Evolutionary conservation across 148 eudicot species (phyloP).

Genomic region (Beta vulgaris): DNA sequence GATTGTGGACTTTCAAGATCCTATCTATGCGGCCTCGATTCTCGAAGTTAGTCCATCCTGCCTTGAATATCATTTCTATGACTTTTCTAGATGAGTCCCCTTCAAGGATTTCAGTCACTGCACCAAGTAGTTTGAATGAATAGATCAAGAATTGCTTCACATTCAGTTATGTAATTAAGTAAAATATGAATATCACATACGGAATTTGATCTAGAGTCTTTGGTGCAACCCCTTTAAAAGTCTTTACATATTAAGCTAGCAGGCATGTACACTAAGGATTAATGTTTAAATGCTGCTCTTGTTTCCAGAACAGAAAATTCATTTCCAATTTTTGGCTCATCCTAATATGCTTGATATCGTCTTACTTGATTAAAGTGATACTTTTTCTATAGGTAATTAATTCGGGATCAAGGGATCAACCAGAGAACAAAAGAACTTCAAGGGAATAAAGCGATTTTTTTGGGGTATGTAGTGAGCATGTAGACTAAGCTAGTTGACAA

Average conservation of each 20-base stretch:
- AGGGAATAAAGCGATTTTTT: no score
- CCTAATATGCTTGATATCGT: background rate
- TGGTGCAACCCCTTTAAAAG: background rate
- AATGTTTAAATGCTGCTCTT: background rate
- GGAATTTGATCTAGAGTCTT: background rate
- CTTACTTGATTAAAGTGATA: background rate
- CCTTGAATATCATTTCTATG: conserved; percentile 53
- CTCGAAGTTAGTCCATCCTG: conserved; percentile 37
- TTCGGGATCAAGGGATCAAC: no score
- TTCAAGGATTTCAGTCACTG: conserved; percentile 65
- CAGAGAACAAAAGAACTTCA: no score
- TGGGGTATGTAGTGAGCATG: no score
- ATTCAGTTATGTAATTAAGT: background rate
- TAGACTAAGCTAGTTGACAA: no score
- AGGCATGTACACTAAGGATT: background rate
- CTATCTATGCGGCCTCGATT: conserved; percentile 33
- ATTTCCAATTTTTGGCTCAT: background rate
- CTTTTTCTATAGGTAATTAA: background rate
- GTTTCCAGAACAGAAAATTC: background rate
- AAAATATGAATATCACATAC: no score
- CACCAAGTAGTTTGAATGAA: background rate
- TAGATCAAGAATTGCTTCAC: background rate
- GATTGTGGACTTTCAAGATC: conserved; percentile 67
- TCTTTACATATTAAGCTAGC: background rate
- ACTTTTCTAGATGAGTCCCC: conserved; percentile 65